Evolutionary conservation across 768 basidiomycete species (phyloP).

Genomic region (Boletus speciosus): DNA sequence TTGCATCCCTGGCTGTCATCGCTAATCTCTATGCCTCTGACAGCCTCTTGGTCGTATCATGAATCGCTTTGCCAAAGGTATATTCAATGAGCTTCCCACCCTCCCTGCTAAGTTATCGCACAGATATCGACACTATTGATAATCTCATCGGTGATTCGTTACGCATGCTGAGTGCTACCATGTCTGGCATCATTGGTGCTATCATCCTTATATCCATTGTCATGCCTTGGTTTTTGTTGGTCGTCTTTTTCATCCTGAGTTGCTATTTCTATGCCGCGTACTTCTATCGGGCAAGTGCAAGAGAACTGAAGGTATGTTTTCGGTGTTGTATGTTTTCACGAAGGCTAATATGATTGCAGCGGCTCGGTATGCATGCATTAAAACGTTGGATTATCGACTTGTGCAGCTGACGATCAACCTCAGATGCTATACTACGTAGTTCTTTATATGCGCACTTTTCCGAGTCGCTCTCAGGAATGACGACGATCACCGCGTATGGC

Average conservation of each 20-base stretch:
- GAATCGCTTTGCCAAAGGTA: slow-evolving; percentile 85
- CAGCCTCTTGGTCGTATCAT: slow-evolving; percentile 83
- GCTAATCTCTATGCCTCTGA: slow-evolving; percentile 6
- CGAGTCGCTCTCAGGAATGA: slow-evolving; percentile 81
- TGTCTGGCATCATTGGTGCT: slow-evolving; percentile 66
- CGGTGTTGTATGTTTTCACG: neutral
- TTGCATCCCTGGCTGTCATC: neutral
- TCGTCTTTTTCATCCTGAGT: slow-evolving; percentile 54
- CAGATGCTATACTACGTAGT: slow-evolving; percentile 82
- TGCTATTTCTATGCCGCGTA: slow-evolving; percentile 68
- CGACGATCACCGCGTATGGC: slow-evolving; percentile 86
- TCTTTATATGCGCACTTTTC: slow-evolving; percentile 91
- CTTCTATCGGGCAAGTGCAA: slow-evolving; percentile 83
- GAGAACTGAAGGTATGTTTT: slow-evolving; percentile 71
- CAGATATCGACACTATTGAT: slow-evolving; percentile 77
- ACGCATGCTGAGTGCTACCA: slow-evolving; percentile 66
- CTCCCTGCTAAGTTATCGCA: neutral
- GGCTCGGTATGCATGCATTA: slow-evolving; percentile 44
- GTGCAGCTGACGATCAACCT: neutral
- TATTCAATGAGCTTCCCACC: neutral
- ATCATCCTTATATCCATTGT: slow-evolving; percentile 75
- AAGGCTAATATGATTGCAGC: slow-evolving; percentile 32
- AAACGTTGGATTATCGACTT: neutral
- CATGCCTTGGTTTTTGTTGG: slow-evolving; percentile 83
- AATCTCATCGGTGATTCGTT: slow-evolving; percentile 72